Evolutionary conservation across 768 basidiomycete genomes (phyloP).

Genomic region (Lactifluus volemus): DNA sequence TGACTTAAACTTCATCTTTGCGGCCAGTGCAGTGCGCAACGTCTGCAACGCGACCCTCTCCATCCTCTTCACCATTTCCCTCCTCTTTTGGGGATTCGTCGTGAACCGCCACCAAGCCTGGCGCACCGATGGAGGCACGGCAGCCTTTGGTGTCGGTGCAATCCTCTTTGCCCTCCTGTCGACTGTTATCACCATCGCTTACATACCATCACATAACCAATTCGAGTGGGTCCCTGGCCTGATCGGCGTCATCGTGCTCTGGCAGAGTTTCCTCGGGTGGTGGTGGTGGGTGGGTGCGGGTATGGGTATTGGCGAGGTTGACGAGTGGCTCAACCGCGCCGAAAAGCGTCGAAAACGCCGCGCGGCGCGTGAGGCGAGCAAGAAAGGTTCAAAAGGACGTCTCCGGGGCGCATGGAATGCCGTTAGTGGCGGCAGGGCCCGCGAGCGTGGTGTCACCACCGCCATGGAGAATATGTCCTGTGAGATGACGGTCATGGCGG

Average conservation of each 20-base stretch:
- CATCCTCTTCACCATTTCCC: slow-evolving; percentile 81
- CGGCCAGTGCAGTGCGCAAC: slow-evolving; percentile 74
- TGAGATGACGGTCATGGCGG: background rate
- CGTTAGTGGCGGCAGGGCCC: slow-evolving; percentile 32
- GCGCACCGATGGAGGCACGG: slow-evolving; percentile 95
- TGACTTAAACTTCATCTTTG: slow-evolving; percentile 23
- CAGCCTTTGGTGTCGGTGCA: slow-evolving; percentile 83
- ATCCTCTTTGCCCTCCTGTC: slow-evolving; percentile 74
- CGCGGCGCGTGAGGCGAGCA: slow-evolving; percentile 37
- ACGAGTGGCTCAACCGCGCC: slow-evolving; percentile 45
- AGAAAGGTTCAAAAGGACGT: slow-evolving; percentile 41
- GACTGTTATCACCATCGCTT: slow-evolving; percentile 81
- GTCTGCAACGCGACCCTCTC: slow-evolving; percentile 96
- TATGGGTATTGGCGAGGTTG: slow-evolving; percentile 66
- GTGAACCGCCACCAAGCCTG: slow-evolving; percentile 89
- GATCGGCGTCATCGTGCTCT: slow-evolving; percentile 86
- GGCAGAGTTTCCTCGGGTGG: slow-evolving; percentile 97
- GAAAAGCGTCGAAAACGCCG: slow-evolving; percentile 48
- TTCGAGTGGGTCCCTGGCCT: slow-evolving; percentile 88
- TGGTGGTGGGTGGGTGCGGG: slow-evolving; percentile 99
- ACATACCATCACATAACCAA: slow-evolving; percentile 75
- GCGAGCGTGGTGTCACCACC: background rate
- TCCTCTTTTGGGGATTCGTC: slow-evolving; percentile 88
- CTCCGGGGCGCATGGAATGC: slow-evolving; percentile 52
- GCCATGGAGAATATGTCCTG: background rate